Percentiles rank a stretch among this genome's conserved stretches.
Conservation (phyloP, 1,284 basidiomycete genomes). For the Trichosporon ovoides region DNA sequence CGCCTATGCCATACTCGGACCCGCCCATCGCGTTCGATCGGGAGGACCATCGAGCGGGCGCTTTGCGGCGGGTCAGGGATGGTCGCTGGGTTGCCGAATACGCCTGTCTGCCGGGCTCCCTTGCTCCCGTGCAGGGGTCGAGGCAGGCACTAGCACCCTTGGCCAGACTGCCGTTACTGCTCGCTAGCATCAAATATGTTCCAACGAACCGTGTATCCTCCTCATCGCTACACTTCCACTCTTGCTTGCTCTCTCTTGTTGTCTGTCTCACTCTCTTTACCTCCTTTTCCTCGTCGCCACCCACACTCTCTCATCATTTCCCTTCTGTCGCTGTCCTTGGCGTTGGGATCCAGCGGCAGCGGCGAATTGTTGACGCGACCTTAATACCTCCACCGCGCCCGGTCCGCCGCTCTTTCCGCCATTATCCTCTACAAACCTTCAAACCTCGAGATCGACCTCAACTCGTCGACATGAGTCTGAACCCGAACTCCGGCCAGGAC, state of each 20-base stretch:
- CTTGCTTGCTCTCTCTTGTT: slow-evolving; percentile 23
- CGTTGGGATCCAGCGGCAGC: not conserved
- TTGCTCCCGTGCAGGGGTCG: not conserved
- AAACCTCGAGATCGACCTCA: not conserved
- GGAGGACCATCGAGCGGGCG: no score
- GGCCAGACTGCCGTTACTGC: no score
- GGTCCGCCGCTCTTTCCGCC: not conserved
- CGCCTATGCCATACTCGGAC: no score
- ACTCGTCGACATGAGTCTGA: slow-evolving; percentile 6
- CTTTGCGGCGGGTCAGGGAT: slow-evolving; percentile 34
- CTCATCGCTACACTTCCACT: slow-evolving; percentile 29
- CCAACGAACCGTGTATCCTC: slow-evolving; percentile 19
- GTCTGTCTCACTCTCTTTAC: slow-evolving; percentile 12
- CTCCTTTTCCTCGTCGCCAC: slow-evolving; percentile 33
- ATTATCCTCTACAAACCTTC: not conserved
- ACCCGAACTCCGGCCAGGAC: slow-evolving; percentile 1
- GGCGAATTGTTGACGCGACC: slow-evolving; percentile 5
- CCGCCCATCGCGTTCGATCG: no score
- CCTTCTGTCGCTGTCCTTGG: not conserved
- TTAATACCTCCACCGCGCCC: not conserved
- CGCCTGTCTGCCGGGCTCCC: not conserved
- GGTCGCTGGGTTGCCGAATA: not conserved
- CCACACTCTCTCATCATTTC: slow-evolving; percentile 15
- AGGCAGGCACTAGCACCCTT: no score
- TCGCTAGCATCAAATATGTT: not conserved